Base-by-base conservation (phyloP, 352 stramenopile genomes). In the Phytophthora cactorum region DNA sequence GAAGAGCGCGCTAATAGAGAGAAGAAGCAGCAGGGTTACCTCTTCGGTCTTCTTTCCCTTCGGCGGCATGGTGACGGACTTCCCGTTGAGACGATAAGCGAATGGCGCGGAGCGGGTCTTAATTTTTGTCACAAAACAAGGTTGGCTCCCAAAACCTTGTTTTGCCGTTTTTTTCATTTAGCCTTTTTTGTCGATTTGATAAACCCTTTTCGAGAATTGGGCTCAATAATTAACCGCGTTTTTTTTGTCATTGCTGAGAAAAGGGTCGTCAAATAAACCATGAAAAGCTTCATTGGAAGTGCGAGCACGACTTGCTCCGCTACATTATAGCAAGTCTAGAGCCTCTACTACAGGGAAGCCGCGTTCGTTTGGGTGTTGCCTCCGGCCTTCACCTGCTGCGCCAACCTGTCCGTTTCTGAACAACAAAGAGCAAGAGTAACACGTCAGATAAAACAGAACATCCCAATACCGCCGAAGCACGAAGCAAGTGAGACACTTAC, bases 41-140 rank as follows among this genome's bases (percentile, higher is more conserved):
- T 92, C 87, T 50, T 88, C 81, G 29, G 65, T 66, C 76, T 95
- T 95, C 82, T 95, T 95, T 84, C 72, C 65, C 57, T 95, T 93
- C 25, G 87, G 85, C 69, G 87, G 85, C 85, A 93, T 93, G 45
- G 25, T 74, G 56, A 8, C 32, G 36, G 44, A 34, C 25, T 63
- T 65, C 7, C 63, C 51, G 51, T 72, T 44, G 45, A 47, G 46
- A 34, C 56, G 25, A 67, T 62, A 61, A 71, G 55, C 49, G 66
- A 74, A 71, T 77, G 70, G 70, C 54, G 69, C 60, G 34, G 53
- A 59, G 34, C 36, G 51, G 41, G 54, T 43, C 53, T 28, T 9
- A 22, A 22, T 22, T 22, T 22, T 22, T 22, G 22, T 22, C 22
- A 22, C 22, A 22, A 22, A 22, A 22, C 22, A 22, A 22, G 22